These are phyloP conservation scores for Penicillium alfredii DNA, from an alignment of 495 filamentous ascomycete genomes.

Conservation along the genomic window DNA sequence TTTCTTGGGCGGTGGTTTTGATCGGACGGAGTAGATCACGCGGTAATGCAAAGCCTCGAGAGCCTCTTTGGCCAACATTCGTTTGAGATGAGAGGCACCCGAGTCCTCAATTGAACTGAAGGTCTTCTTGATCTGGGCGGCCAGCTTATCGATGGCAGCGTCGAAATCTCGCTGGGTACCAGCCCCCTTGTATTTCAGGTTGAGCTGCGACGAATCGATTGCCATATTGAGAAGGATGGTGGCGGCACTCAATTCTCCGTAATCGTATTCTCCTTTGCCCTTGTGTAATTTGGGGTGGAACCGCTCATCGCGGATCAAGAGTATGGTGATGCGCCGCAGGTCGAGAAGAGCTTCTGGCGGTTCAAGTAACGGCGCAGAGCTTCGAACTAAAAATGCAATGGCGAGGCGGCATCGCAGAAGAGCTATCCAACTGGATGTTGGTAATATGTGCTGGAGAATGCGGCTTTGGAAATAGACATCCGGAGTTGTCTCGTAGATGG, in stretches of 20 bases:
- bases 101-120: conserved; percentile 67
- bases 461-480: conserved; percentile 51
- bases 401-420: conserved; percentile 68
- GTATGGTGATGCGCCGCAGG: conserved; percentile 44
- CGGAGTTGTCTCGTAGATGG: conserved; percentile 44
- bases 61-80: conserved; percentile 66
- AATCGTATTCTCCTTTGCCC: conserved; percentile 53
- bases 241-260: conserved; percentile 55
- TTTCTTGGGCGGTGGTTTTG: conserved; percentile 53
- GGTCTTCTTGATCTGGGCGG: conserved; percentile 55
- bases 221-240: conserved; percentile 64
- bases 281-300: conserved; percentile 42
- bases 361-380: conserved; percentile 40
- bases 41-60: conserved; percentile 67
- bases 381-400: conserved; percentile 58
- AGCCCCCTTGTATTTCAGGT: conserved; percentile 21
- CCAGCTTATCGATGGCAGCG: conserved; percentile 59
- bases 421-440: conserved; percentile 47
- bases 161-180: conserved; percentile 55
- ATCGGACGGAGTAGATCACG: conserved; percentile 63
- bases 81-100: conserved; percentile 63
- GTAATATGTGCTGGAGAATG: conserved; percentile 54
- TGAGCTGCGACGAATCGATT: conserved; percentile 56
- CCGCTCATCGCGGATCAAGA: conserved; percentile 42
- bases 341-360: conserved; percentile 41